These are phyloP conservation scores for Lophiostoma macrostomum DNA, from an alignment of 495 filamentous ascomycete genomes.

Conservation along the genomic window DNA sequence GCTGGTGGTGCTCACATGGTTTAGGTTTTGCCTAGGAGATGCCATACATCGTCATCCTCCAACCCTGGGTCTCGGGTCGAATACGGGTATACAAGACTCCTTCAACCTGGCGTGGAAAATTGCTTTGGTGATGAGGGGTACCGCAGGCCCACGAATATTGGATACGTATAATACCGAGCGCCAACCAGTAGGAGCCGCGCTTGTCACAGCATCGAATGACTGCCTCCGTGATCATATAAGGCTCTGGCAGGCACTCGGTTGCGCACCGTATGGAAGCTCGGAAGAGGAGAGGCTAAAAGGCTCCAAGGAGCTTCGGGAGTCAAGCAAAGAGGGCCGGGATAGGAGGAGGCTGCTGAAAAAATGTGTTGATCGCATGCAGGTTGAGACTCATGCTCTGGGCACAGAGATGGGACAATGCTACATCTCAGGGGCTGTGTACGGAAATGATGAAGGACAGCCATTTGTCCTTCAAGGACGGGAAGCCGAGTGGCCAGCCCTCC, in stretches of 20 bases:
- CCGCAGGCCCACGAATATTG: slow-evolving; percentile 38
- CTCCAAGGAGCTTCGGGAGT: slow-evolving; percentile 35
- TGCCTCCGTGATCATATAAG: slow-evolving; percentile 46
- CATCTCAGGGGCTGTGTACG: slow-evolving; percentile 34
- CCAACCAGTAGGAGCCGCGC: slow-evolving; percentile 47
- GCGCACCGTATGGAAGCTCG: slow-evolving; percentile 35
- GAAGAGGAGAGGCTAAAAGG: slow-evolving; percentile 30
- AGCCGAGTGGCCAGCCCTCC: slow-evolving; percentile 31
- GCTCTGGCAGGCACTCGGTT: slow-evolving; percentile 49
- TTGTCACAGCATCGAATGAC: slow-evolving; percentile 50
- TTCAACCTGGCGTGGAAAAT: slow-evolving; percentile 59
- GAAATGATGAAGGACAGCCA: slow-evolving; percentile 29
- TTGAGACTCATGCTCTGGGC: slow-evolving; percentile 51
- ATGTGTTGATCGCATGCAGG: slow-evolving; percentile 43
- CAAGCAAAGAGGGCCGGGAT: slow-evolving; percentile 39
- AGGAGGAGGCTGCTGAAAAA: slow-evolving; percentile 40
- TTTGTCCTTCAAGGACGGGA: slow-evolving; percentile 4
- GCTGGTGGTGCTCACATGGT: slow-evolving; percentile 33
- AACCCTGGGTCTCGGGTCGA: slow-evolving; percentile 50
- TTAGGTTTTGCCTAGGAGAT: slow-evolving; percentile 51
- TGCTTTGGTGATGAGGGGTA: slow-evolving; percentile 44
- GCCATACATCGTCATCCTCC: slow-evolving; percentile 54
- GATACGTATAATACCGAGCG: slow-evolving; percentile 52
- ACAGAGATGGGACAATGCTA: slow-evolving; percentile 55
- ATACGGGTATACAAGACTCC: slow-evolving; percentile 55